Percentiles rank a stretch among this genome's conserved stretches.
Evolutionary conservation across 2,329 filamentous ascomycete genomes (phyloP).

Genomic region (Bipolaris oryzae): DNA sequence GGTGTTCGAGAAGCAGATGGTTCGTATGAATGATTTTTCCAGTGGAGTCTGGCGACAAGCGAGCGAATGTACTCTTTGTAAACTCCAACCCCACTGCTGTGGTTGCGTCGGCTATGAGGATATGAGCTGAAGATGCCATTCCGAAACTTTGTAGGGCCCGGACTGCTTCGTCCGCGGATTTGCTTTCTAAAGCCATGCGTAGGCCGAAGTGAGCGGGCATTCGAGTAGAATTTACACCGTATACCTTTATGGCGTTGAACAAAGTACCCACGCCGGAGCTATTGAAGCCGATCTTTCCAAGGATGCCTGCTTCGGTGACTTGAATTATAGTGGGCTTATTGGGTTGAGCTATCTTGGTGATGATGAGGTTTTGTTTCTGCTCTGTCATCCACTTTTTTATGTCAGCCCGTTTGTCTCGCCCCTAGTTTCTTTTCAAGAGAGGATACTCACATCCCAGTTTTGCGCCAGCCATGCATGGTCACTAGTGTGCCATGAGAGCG

Average conservation of each 20-base stretch:
- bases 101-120: conserved; percentile 58
- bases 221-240: conserved; percentile 58
- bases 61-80: conserved; percentile 43
- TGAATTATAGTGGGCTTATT: conserved; percentile 58
- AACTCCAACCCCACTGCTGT: conserved; percentile 59
- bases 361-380: conserved; percentile 59
- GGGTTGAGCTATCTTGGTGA: conserved; percentile 54
- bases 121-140: conserved; percentile 61
- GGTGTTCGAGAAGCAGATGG: conserved; percentile 51
- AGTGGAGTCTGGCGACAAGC: conserved; percentile 39
- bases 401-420: neutral
- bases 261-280: conserved; percentile 62
- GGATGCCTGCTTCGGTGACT: conserved; percentile 65
- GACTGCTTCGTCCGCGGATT: conserved; percentile 56
- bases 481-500: conserved; percentile 54
- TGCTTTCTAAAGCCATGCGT: conserved; percentile 60
- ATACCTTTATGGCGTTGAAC: conserved; percentile 66
- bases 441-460: conserved; percentile 61
- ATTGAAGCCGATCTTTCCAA: conserved; percentile 72
- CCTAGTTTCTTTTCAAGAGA: neutral
- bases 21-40: conserved; percentile 53
- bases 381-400: conserved; percentile 55
- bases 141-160: conserved; percentile 53
- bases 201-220: conserved; percentile 68
- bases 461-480: conserved; percentile 56